A percentile compares a stretch with the other conserved stretches of the same genome.
Evolutionary conservation across 139 green algal species (phyloP).

Genomic region (Astrephomene gubernaculifera): DNA sequence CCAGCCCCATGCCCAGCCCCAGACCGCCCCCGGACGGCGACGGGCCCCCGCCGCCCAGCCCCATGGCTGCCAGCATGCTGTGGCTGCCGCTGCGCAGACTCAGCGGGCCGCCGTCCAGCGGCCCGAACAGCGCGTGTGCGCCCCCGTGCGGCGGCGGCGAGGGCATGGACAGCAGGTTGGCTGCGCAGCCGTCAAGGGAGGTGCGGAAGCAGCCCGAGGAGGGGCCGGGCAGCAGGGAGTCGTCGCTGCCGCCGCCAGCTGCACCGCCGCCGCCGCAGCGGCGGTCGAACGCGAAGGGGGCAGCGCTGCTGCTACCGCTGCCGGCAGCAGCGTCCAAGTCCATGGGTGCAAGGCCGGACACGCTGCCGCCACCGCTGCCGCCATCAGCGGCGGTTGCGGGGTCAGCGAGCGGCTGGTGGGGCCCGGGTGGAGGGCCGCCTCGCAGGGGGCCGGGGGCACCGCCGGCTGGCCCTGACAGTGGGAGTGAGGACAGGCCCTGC

Average conservation of each 20-base stretch:
- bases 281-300: not conserved
- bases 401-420: too few species aligned
- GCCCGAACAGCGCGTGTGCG: conserved; percentile 17
- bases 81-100: conserved; percentile 27
- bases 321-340: not conserved
- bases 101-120: conserved; percentile 31
- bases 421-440: too few species aligned
- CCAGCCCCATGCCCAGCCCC: too few species aligned
- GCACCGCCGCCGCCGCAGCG: not conserved
- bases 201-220: not conserved
- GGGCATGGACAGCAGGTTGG: conserved; percentile 22
- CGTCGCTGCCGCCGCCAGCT: not conserved
- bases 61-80: conserved; percentile 24
- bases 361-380: too few species aligned
- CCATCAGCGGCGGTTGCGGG: too few species aligned
- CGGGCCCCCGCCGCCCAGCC: not conserved
- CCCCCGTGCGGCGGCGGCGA: conserved; percentile 30
- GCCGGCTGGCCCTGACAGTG: too few species aligned
- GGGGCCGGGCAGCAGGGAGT: not conserved
- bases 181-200: conserved; percentile 27
- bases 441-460: too few species aligned
- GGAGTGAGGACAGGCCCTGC: too few species aligned
- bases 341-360: too few species aligned
- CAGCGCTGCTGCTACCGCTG: not conserved
- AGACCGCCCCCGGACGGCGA: not conserved